Base-by-base conservation (phyloP, 305 asterid genomes). In the Fraxinus baroniana region DNA sequence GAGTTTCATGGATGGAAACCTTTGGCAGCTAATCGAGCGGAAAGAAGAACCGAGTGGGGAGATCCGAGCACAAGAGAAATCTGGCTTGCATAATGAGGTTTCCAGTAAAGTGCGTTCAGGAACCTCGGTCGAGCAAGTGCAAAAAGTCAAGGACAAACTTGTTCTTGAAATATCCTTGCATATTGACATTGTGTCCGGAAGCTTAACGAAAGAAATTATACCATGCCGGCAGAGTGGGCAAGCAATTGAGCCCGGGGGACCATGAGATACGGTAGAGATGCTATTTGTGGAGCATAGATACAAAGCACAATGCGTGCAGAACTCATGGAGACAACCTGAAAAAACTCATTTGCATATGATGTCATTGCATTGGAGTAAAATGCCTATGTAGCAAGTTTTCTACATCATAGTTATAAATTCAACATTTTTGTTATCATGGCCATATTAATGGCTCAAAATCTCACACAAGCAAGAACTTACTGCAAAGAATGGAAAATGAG, bases 191-290 rank as follows among this genome's bases (percentile, higher is more conserved):
- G 97, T 92, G 83, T 84, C 82, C 10, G 90, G 91, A 5, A 92
- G 97, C 84, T 90, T 94, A 15, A 49, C 20, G 28, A 94, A 94
- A 20, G 97, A 92, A 72, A 93, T 90, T 76, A 94, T 93, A 79
- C 97, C 98, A 3, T 90, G 93, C 24, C 98, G 91, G 85, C 98
- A 94, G 22, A 94, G 83, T 22, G 98, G 98, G 76, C 98, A 94
- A 17, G 97, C 87, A 52, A 94, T 91, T 66, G 97, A 93, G 24
- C 98, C 98, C 2, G 93, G 93, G 3, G 95, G 94, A 4, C 95
- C 94, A 2, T 87, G 91, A 70, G 87, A 82, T 15, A 35, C 84
- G 0, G 86, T 86, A 4, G 98, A 87, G 24, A 93, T 80, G 82
- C 82, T 87, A 78, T 83, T 90, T 32, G 95, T 90, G 33, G 98